These are phyloP conservation scores for Dendrobium nobile DNA, from an alignment of 106 monocot species.

Conservation along the genomic window DNA sequence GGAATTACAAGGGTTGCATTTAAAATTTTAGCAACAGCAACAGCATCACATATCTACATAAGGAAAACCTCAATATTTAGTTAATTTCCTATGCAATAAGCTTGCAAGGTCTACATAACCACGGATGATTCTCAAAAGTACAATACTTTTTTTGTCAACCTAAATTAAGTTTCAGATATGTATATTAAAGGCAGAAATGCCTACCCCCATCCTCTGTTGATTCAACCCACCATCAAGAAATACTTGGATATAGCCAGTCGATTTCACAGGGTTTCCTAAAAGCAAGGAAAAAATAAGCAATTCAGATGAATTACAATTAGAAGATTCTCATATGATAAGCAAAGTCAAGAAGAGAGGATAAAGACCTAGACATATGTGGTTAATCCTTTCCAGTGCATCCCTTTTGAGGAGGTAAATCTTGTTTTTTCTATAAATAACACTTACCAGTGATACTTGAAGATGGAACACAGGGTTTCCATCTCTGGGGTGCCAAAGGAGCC, in stretches of 20 bases:
- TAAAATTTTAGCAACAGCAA: slow-evolving; percentile 89
- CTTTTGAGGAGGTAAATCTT: background rate
- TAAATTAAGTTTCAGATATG: background rate
- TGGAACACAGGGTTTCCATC: slow-evolving; percentile 55
- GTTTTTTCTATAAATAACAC: slow-evolving; percentile 1
- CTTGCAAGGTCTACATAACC: background rate
- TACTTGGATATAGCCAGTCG: slow-evolving; percentile 77
- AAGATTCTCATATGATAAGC: background rate
- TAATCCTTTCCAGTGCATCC: too few species aligned
- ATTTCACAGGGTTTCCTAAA: slow-evolving; percentile 33
- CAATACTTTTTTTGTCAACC: background rate
- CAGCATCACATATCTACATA: slow-evolving; percentile 89
- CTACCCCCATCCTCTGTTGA: slow-evolving; percentile 96
- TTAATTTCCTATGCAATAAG: background rate
- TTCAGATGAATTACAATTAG: background rate
- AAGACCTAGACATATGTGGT: background rate
- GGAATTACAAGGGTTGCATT: slow-evolving; percentile 93
- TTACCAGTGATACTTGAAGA: slow-evolving; percentile 33
- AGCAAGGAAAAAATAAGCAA: background rate
- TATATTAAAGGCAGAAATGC: slow-evolving; percentile 9
- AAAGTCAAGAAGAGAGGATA: background rate
- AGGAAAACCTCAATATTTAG: slow-evolving; percentile 5
- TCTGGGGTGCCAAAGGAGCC: slow-evolving; percentile 60
- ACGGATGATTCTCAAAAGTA: background rate
- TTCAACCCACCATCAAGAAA: slow-evolving; percentile 97